Percentiles rank a stretch among this genome's conserved stretches.
phyloP scores from a whole-genome alignment of 768 basidiomycete genomes.

The Candolleomyces aberdarensis region DNA sequence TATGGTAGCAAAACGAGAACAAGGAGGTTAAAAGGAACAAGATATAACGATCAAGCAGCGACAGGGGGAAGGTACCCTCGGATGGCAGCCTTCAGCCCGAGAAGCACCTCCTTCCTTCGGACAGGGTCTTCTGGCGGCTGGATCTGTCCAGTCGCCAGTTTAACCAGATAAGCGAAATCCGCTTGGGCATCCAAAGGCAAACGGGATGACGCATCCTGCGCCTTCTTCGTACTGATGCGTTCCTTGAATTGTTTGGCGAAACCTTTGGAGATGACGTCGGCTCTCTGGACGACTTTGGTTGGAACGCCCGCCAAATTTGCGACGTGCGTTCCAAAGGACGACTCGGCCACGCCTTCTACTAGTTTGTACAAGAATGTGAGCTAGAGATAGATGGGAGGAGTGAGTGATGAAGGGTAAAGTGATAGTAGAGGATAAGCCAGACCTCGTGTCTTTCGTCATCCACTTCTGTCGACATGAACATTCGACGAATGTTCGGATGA shows the following conservation, averaged over 20 bases:
- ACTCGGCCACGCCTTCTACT: conserved; percentile 79
- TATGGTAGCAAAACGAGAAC: not conserved
- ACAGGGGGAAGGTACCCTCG: not conserved
- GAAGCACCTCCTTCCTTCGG: conserved; percentile 51
- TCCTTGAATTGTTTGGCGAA: conserved; percentile 88
- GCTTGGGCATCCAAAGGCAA: conserved; percentile 84
- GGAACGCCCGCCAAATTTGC: conserved; percentile 95
- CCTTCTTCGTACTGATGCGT: conserved; percentile 64
- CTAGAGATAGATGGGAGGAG: conserved; percentile 33
- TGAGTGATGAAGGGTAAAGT: not conserved
- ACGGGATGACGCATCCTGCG: conserved; percentile 46
- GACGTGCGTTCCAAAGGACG: conserved; percentile 92
- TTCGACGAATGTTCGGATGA: conserved; percentile 88
- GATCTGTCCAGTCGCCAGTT: conserved; percentile 52
- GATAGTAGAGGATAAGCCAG: conserved; percentile 13
- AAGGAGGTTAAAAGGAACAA: not conserved
- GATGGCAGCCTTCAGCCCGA: conserved; percentile 41
- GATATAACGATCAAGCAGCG: not conserved
- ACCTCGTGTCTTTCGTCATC: conserved; percentile 92
- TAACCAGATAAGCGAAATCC: conserved; percentile 81
- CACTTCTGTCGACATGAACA: conserved; percentile 94
- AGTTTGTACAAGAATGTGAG: conserved; percentile 95
- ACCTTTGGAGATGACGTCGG: conserved; percentile 81
- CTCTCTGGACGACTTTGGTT: conserved; percentile 77
- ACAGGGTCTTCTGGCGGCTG: conserved; percentile 53